Conservation (phyloP, 306 rosid species). For the Trifolium fragiferum region DNA sequence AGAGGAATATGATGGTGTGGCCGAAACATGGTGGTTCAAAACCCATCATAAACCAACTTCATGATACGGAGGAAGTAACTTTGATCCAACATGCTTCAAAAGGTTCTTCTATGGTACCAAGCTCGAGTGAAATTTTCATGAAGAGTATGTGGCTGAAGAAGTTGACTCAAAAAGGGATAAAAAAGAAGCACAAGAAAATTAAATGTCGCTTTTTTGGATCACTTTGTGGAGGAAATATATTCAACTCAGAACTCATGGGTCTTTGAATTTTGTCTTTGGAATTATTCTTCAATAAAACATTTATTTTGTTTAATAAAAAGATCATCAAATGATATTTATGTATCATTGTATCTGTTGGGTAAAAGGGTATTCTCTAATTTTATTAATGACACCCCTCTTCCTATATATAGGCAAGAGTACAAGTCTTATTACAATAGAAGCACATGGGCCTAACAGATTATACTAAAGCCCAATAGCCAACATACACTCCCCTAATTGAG, state of each 20-base stretch:
- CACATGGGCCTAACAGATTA: too few species aligned
- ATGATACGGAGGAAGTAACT: not conserved
- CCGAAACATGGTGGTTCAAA: slow-evolving; percentile 50
- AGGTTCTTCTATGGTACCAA: slow-evolving; percentile 33
- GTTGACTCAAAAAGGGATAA: slow-evolving; percentile 22
- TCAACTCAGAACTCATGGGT: not conserved
- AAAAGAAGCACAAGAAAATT: slow-evolving; percentile 39
- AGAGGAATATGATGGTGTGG: slow-evolving; percentile 62
- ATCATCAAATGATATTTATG: too few species aligned
- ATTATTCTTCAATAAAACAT: not conserved
- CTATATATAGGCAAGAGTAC: too few species aligned
- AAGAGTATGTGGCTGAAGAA: slow-evolving; percentile 40
- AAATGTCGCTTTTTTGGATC: slow-evolving; percentile 38
- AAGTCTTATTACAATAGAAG: too few species aligned
- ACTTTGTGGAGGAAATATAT: slow-evolving; percentile 39
- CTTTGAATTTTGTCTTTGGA: not conserved
- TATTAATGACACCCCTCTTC: too few species aligned
- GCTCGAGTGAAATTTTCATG: slow-evolving; percentile 35
- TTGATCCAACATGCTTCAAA: not conserved
- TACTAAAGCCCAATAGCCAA: too few species aligned
- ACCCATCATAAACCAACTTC: not conserved
- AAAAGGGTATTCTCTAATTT: too few species aligned
- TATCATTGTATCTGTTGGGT: too few species aligned
- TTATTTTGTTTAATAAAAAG: too few species aligned
- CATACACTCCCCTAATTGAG: too few species aligned